Conservation (phyloP, 2,329 filamentous ascomycete genomes). For the Metarhizium anisopliae region DNA sequence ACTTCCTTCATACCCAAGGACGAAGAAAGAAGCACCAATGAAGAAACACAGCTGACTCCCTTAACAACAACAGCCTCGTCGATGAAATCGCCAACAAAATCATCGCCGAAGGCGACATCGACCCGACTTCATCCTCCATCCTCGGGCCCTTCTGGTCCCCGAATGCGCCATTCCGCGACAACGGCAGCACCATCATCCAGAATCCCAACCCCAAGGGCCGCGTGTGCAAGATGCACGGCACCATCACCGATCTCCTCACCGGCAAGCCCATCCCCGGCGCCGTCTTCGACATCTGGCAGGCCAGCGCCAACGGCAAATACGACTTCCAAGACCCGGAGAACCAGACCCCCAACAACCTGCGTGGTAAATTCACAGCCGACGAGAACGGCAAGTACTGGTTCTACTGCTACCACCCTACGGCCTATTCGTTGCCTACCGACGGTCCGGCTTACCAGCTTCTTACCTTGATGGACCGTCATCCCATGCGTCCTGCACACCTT, state of each 20-base stretch:
- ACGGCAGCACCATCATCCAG: constrained; percentile 59
- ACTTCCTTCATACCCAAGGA: too few relatives aligned
- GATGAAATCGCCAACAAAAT: constrained; percentile 59
- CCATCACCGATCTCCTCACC: constrained; percentile 55
- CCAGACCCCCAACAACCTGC: constrained; percentile 64
- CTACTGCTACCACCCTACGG: constrained; percentile 68
- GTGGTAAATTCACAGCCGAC: constrained; percentile 66
- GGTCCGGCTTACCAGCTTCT: constrained; percentile 36
- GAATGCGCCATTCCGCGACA: constrained; percentile 61
- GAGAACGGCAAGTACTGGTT: constrained; percentile 62
- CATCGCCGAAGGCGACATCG: constrained; percentile 49
- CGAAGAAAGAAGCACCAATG: too few relatives aligned
- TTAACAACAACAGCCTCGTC: constrained; percentile 20
- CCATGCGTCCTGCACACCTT: constrained; percentile 40
- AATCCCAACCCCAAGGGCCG: constrained; percentile 48
- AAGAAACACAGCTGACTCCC: not conserved
- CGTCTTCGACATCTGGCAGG: constrained; percentile 73
- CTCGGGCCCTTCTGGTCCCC: constrained; percentile 74
- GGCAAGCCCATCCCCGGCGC: constrained; percentile 57
- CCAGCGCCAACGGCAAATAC: constrained; percentile 66
- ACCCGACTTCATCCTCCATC: constrained; percentile 66
- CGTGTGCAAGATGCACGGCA: constrained; percentile 59
- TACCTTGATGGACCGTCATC: constrained; percentile 37
- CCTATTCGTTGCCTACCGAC: constrained; percentile 61
- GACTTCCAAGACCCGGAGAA: constrained; percentile 66